Base-by-base conservation (phyloP, 805 yeast genomes). In the Myxozyma mucilagina region DNA sequence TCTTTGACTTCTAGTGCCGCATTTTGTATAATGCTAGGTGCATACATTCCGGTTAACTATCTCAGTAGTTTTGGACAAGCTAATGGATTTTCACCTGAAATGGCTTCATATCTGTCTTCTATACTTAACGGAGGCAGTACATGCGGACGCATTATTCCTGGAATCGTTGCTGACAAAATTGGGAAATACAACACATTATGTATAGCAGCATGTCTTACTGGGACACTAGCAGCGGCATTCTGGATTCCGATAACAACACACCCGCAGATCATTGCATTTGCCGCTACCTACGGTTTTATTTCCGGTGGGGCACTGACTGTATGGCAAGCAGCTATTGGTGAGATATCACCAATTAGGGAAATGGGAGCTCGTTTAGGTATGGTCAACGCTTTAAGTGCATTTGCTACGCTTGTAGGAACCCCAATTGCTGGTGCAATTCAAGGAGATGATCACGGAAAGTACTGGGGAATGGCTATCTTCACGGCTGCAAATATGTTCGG, bases 181-280 rank as follows among this genome's bases (percentile, higher is more conserved):
- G 87, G 88, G 3, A 73, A 83, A 18, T 82, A 82, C 68, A 84
- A 85, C 68, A 76, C 83, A 42, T 79, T 81, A 69, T 75, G 78
- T 4, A 60, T 77, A 1, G 73, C 78, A 35, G 67, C 76, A 16
- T 35, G 71, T 1, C 41, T 73, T 54, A 73, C 82, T 13, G 75
- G 80, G 0, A 18, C 85, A 0, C 70, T 83, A 10, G 76, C 83
- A 1, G 74, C 87, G 50, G 77, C 79, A 0, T 68, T 87, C 20
- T 87, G 91, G 91, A 72, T 85, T 20, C 91, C 92, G 0, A 82
- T 86, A 13, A 55, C 68, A 18, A 69, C 58, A 39, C 56, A 59
- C n/a, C 74, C 69, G 2, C 74, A 71, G 9, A 66, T 74, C 13
- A 63, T 73, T 9, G 68, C 65, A 11, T 67, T 72, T 20, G 71